Percentiles rank a stretch among this genome's conserved stretches.
phyloP scores from a whole-genome alignment of 2,329 filamentous ascomycete species.

The Pseudogymnoascus sp. region DNA sequence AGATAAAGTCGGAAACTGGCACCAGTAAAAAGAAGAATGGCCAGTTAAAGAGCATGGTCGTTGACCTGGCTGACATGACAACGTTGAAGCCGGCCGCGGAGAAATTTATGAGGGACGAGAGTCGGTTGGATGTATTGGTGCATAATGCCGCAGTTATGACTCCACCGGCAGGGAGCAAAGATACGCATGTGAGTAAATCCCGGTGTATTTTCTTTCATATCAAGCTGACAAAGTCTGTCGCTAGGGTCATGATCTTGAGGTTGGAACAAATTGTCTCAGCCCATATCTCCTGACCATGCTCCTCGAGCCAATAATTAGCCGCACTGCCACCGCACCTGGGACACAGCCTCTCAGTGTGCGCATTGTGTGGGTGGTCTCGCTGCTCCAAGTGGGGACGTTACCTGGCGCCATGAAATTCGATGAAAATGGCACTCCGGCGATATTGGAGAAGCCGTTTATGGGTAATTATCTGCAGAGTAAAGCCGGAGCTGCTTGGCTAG shows the following conservation, averaged over 20 bases:
- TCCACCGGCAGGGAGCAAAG: constrained; percentile 34
- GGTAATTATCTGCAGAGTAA: constrained; percentile 32
- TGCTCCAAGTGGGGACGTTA: constrained; percentile 16
- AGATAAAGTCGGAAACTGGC: constrained; percentile 27
- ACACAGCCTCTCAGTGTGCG: constrained; percentile 24
- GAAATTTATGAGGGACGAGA: constrained; percentile 26
- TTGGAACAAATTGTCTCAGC: constrained; percentile 19
- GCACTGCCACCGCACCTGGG: constrained; percentile 13
- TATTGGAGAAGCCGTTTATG: constrained; percentile 17
- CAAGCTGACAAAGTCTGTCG: not conserved
- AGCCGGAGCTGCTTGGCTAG: constrained; percentile 28
- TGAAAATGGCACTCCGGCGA: constrained; percentile 17
- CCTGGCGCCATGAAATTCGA: constrained; percentile 23
- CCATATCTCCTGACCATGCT: constrained; percentile 21
- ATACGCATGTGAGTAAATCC: constrained; percentile 21
- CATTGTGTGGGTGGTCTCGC: constrained; percentile 27
- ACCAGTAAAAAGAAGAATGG: constrained; percentile 4
- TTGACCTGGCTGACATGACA: constrained; percentile 26
- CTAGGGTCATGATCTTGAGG: constrained; percentile 18
- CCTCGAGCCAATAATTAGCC: constrained; percentile 18
- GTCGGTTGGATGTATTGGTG: constrained; percentile 35
- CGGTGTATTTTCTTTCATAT: not conserved
- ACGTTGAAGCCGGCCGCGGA: constrained; percentile 24
- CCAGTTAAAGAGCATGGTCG: constrained; percentile 18
- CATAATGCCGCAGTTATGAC: constrained; percentile 42